phyloP scores from a whole-genome alignment of 305 asterid genomes.

The Fraxinus platypoda region DNA sequence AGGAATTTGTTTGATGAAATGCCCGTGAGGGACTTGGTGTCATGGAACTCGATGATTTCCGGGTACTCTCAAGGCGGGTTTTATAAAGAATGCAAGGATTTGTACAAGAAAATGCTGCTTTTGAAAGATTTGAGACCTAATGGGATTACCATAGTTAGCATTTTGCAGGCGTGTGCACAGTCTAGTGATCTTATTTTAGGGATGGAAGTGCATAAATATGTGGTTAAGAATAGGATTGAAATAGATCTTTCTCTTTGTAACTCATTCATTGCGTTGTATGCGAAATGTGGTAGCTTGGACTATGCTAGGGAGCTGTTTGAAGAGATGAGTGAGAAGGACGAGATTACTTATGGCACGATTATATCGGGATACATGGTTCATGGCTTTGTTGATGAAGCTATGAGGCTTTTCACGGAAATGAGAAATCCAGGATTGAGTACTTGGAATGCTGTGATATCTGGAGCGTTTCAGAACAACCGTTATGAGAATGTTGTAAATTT shows the following conservation, averaged over 20 bases:
- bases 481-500: conserved; percentile 48
- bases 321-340: conserved; percentile 79
- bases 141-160: conserved; percentile 58
- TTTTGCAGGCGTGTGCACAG: conserved; percentile 78
- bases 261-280: conserved; percentile 61
- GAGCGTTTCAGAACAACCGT: conserved; percentile 66
- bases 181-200: conserved; percentile 72
- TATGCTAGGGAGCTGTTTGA: conserved; percentile 70
- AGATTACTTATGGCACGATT: conserved; percentile 67
- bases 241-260: conserved; percentile 69
- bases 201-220: conserved; percentile 60
- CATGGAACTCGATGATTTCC: conserved; percentile 89
- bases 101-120: conserved; percentile 57
- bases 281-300: conserved; percentile 91
- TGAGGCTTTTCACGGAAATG: conserved; percentile 51
- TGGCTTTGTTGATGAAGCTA: conserved; percentile 68
- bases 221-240: conserved; percentile 50
- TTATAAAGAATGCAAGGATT: conserved; percentile 62
- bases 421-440: conserved; percentile 58
- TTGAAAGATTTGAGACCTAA: conserved; percentile 46
- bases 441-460: conserved; percentile 88
- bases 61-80: conserved; percentile 80
- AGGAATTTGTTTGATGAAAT: conserved; percentile 57
- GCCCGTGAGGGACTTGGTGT: conserved; percentile 65
- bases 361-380: conserved; percentile 82